Conservation (phyloP, 2,329 filamentous ascomycete genomes). For the Colletotrichum acutatum region DNA sequence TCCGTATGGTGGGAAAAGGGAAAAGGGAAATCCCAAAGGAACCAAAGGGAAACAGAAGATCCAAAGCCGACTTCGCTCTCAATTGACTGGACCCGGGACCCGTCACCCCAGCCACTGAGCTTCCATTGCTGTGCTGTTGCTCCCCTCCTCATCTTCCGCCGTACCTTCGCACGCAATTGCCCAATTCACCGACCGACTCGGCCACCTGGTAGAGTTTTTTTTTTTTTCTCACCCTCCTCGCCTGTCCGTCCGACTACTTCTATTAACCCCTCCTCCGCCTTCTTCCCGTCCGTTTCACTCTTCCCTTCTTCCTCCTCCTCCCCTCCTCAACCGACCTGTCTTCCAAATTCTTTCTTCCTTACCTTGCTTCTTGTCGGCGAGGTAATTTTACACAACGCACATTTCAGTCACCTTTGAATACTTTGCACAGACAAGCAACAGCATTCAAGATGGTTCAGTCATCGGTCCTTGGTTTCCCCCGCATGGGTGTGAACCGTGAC, state of each 20-base stretch:
- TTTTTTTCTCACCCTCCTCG: conserved; percentile 2
- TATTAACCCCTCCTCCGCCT: conserved; percentile 27
- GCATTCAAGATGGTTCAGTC: conserved; percentile 69
- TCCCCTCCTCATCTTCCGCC: not conserved
- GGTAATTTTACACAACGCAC: conserved; percentile 17
- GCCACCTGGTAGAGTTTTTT: conserved; percentile 30
- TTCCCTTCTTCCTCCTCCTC: not conserved
- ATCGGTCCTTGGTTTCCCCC: conserved; percentile 96
- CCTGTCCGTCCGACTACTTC: conserved; percentile 27
- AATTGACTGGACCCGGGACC: conserved; percentile 24
- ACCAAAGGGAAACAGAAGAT: not conserved
- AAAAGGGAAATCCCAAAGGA: not conserved
- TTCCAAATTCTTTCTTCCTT: conserved; percentile 15
- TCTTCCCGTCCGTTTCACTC: not conserved
- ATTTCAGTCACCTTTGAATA: conserved; percentile 24
- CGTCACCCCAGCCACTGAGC: conserved; percentile 26
- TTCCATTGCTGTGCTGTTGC: not conserved
- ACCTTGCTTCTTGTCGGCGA: conserved; percentile 30
- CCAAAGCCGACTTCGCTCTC: conserved; percentile 31
- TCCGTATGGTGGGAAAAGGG: not conserved
- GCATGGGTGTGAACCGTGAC: conserved; percentile 98
- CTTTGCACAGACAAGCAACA: conserved; percentile 41
- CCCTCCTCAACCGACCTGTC: conserved; percentile 22
- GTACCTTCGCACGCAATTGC: conserved; percentile 33
- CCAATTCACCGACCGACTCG: conserved; percentile 31